Evolutionary conservation across 2,329 filamentous ascomycete genomes (phyloP).

Genomic region (Westerdykella ornata): DNA sequence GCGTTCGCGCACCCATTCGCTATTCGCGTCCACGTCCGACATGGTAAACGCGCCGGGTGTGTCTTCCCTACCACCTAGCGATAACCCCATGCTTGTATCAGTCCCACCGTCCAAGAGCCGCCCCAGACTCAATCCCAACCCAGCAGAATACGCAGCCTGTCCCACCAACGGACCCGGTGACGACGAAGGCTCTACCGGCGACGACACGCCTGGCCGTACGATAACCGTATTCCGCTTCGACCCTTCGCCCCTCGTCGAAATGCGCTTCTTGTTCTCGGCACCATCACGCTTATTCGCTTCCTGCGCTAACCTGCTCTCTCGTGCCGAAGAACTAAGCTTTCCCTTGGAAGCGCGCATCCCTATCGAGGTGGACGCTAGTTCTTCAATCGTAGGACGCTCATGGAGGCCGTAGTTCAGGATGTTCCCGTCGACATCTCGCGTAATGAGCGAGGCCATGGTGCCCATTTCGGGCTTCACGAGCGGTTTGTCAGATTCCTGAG

Average conservation of each 20-base stretch:
- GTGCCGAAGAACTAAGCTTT: slow-evolving; percentile 3
- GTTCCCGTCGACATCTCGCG: slow-evolving; percentile 17
- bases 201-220: background rate
- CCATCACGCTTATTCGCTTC: background rate
- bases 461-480: background rate
- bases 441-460: slow-evolving; percentile 3
- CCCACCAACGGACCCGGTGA: no score
- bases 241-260: background rate
- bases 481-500: background rate
- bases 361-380: slow-evolving; percentile 15
- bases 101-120: background rate
- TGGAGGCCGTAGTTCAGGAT: slow-evolving; percentile 16
- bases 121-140: no score
- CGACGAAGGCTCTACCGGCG: background rate
- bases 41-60: background rate
- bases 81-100: background rate
- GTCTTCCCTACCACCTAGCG: background rate
- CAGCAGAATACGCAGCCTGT: no score
- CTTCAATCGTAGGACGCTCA: slow-evolving; percentile 15
- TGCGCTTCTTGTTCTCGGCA: background rate
- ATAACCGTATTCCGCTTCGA: background rate
- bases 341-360: slow-evolving; percentile 11
- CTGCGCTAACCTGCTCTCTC: slow-evolving; percentile 6
- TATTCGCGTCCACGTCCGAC: slow-evolving; percentile 1
- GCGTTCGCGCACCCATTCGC: slow-evolving; percentile 9